Evolutionary conservation across 2,329 filamentous ascomycete species (phyloP).

Genomic region (Ceratocystis alfenasii): DNA sequence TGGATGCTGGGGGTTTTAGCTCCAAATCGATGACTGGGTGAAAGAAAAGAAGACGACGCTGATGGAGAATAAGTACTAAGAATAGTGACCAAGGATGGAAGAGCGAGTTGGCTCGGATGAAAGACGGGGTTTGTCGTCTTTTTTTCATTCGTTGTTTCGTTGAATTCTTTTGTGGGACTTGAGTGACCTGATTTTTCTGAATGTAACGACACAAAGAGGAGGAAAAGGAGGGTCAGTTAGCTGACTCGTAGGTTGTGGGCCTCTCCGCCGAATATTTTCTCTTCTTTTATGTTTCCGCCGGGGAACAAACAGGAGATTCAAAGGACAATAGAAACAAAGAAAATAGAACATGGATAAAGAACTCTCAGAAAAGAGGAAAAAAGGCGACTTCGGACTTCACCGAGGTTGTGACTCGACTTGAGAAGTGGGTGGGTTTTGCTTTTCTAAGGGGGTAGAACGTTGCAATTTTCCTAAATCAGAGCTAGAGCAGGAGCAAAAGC

Average conservation of each 20-base stretch:
- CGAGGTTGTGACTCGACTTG: neutral
- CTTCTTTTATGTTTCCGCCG: neutral
- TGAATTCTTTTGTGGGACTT: no score
- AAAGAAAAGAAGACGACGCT: no score
- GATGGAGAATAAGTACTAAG: no score
- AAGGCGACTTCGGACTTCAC: neutral
- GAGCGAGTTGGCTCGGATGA: no score
- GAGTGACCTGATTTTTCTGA: neutral
- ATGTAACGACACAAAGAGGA: neutral
- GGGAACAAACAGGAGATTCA: neutral
- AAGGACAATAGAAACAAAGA: neutral
- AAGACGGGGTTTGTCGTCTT: neutral
- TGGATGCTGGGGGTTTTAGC: no score
- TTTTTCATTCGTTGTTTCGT: no score
- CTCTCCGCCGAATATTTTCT: neutral
- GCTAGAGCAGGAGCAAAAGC: neutral
- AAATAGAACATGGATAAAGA: neutral
- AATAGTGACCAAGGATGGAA: no score
- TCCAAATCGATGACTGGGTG: no score
- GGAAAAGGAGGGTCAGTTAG: no score
- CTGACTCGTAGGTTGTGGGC: no score
- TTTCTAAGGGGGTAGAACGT: neutral
- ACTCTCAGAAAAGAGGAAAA: neutral
- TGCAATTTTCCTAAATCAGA: neutral
- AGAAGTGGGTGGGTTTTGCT: neutral